Evolutionary conservation across 2,329 filamentous ascomycete genomes (phyloP).

Genomic region (Calonectria naviculata): DNA sequence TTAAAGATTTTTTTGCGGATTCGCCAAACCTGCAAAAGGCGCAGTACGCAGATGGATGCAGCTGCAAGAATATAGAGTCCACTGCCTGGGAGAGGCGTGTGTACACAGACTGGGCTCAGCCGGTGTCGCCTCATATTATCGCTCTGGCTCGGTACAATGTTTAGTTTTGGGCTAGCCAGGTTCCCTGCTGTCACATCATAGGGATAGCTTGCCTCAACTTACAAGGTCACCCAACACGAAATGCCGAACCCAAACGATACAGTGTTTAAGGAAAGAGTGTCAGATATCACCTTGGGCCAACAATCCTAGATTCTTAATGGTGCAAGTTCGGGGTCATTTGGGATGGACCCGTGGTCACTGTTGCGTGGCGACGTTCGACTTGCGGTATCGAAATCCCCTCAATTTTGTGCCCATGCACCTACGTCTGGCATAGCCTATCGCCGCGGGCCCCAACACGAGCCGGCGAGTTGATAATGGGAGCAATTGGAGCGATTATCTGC

Average conservation of each 20-base stretch:
- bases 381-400: slow-evolving; percentile 12
- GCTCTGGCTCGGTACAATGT: slow-evolving; percentile 5
- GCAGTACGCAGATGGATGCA: neutral
- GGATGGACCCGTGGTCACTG: neutral
- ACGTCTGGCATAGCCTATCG: neutral
- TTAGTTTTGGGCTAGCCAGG: neutral
- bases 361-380: slow-evolving; percentile 5
- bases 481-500: slow-evolving; percentile 13
- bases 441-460: neutral
- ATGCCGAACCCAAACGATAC: neutral
- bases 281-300: slow-evolving; percentile 4
- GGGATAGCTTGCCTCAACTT: slow-evolving; percentile 1
- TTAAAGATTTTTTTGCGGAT: neutral
- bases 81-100: neutral
- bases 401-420: neutral
- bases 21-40: neutral
- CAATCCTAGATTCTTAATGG: neutral
- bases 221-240: neutral
- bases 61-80: neutral
- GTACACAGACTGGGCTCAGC: neutral
- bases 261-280: neutral
- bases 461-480: neutral
- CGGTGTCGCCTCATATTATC: slow-evolving; percentile 15
- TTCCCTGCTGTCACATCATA: slow-evolving; percentile 17
- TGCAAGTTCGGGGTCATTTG: neutral